A percentile compares a stretch with the other conserved stretches of the same genome.
Conservation (phyloP, 345 rosid genomes). For the Mangifera indica region DNA sequence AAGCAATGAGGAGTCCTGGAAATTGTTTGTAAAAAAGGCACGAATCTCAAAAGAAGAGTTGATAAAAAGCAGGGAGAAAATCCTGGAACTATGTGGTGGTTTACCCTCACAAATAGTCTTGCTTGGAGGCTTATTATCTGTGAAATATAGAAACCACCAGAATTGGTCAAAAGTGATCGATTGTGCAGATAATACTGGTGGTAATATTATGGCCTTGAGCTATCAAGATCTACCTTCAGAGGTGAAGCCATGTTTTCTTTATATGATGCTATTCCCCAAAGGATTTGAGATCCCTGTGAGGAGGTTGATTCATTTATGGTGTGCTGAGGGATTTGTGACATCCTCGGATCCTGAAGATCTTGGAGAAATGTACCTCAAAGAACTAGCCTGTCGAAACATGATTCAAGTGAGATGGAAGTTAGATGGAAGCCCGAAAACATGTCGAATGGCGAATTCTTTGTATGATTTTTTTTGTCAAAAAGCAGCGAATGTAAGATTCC, state of each 20-base stretch:
- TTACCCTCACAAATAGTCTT: not conserved
- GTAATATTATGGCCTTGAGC: conserved; percentile 19
- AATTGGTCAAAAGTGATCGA: not conserved
- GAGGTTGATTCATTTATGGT: conserved; percentile 37
- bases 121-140: not conserved
- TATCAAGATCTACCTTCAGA: conserved; percentile 21
- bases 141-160: not conserved
- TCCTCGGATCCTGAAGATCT: conserved; percentile 10
- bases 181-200: not conserved
- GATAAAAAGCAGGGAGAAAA: not conserved
- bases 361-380: conserved; percentile 20
- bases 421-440: conserved; percentile 36
- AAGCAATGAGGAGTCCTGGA: not conserved
- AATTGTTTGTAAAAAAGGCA: not conserved
- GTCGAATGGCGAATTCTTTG: conserved; percentile 1
- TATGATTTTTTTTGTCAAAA: conserved; percentile 16
- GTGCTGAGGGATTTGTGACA: conserved; percentile 33
- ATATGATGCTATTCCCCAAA: conserved; percentile 36
- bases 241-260: conserved; percentile 33
- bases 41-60: not conserved
- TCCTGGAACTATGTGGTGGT: not conserved
- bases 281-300: conserved; percentile 30
- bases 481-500: conserved; percentile 18
- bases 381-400: conserved; percentile 22
- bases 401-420: conserved; percentile 34